Conservation (phyloP, 176 grass and related monocot genomes). For the Aegilops longissima region DNA sequence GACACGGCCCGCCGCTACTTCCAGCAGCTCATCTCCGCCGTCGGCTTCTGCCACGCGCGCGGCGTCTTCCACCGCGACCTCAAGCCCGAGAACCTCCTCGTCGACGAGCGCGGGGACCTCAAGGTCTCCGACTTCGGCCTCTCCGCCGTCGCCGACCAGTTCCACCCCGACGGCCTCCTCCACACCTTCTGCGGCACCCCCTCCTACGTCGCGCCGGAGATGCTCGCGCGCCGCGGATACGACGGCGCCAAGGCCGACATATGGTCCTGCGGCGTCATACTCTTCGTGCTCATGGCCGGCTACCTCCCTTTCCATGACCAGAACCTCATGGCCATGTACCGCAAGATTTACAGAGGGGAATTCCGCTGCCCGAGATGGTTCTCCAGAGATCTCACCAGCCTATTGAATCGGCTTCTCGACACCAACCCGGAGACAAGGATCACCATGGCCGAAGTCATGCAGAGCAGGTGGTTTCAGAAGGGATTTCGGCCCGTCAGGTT, state of each 20-base stretch:
- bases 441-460: conserved; percentile 76
- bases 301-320: conserved; percentile 96
- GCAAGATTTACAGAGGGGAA: conserved; percentile 90
- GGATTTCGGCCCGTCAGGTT: conserved; percentile 78
- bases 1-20: conserved; percentile 84
- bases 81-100: conserved; percentile 96
- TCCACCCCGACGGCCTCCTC: conserved; percentile 80
- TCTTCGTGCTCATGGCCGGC: conserved; percentile 95
- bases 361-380: conserved; percentile 96
- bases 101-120: conserved; percentile 80
- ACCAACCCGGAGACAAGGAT: conserved; percentile 81
- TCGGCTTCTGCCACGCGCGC: conserved; percentile 92
- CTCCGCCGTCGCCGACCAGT: conserved; percentile 88
- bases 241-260: conserved; percentile 89
- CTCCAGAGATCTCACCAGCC: conserved; percentile 64
- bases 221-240: conserved; percentile 83
- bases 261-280: conserved; percentile 93
- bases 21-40: conserved; percentile 87
- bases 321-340: conserved; percentile 93
- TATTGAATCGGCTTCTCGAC: conserved; percentile 65
- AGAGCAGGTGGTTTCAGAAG: conserved; percentile 95
- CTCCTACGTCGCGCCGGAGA: conserved; percentile 87
- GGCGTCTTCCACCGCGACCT: conserved; percentile 96
- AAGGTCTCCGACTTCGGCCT: conserved; percentile 99
- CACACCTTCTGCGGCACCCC: conserved; percentile 99